These are phyloP conservation scores for Ceratonia siliqua DNA, from an alignment of 306 rosid species.

Conservation along the genomic window DNA sequence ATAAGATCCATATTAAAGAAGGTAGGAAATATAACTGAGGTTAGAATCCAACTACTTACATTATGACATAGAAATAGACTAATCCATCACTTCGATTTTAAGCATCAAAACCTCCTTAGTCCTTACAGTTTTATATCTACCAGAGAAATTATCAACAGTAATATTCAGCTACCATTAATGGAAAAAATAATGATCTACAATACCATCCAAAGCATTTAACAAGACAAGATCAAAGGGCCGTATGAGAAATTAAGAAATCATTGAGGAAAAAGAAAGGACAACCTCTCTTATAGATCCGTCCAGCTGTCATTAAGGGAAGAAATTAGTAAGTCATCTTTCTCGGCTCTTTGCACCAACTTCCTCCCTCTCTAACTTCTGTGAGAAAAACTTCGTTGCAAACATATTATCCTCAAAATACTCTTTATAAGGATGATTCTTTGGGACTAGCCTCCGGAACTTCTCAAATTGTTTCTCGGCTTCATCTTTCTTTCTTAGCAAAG, in stretches of 20 bases:
- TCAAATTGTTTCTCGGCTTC: slow-evolving; percentile 91
- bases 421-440: slow-evolving; percentile 82
- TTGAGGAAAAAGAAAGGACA: not conserved
- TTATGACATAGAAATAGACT: not conserved
- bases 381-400: slow-evolving; percentile 69
- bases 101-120: slow-evolving; percentile 20
- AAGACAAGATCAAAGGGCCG: not conserved
- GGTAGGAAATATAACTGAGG: not conserved
- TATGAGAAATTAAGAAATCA: slow-evolving; percentile 8
- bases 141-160: slow-evolving; percentile 19
- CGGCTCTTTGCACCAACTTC: slow-evolving; percentile 49
- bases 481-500: slow-evolving; percentile 72
- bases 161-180: not conserved
- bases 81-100: slow-evolving; percentile 10
- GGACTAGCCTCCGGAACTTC: slow-evolving; percentile 79
- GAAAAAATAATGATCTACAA: slow-evolving; percentile 20
- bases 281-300: not conserved
- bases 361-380: slow-evolving; percentile 68
- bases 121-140: slow-evolving; percentile 40
- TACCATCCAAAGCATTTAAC: slow-evolving; percentile 24
- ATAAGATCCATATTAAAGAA: not conserved
- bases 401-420: slow-evolving; percentile 87
- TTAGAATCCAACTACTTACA: slow-evolving; percentile 16
- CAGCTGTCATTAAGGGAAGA: not conserved
- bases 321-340: slow-evolving; percentile 25